phyloP scores from a whole-genome alignment of 1,139 yeast species.

The Sugiyamaella sp. region DNA sequence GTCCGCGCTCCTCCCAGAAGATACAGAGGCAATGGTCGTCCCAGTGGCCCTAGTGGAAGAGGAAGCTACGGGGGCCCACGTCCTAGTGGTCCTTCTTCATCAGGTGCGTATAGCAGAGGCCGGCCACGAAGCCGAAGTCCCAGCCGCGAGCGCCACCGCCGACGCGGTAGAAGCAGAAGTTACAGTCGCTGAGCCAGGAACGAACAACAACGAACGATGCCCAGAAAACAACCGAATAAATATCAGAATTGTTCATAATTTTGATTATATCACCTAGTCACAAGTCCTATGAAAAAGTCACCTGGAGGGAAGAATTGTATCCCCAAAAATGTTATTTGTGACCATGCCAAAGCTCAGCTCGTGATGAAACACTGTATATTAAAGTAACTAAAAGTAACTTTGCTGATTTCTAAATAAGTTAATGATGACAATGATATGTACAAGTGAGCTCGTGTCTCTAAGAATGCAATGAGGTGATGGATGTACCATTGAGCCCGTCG shows the following conservation, averaged over 20 bases:
- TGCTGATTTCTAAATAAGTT: neutral
- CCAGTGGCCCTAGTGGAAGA: constrained; percentile 14
- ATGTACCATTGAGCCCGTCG: constrained; percentile 1
- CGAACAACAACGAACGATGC: neutral
- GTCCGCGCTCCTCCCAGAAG: constrained; percentile 22
- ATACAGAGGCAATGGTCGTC: constrained; percentile 13
- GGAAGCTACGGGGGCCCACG: constrained; percentile 16
- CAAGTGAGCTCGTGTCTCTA: constrained; percentile 1
- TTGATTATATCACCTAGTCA: too few species aligned
- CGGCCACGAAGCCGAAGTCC: constrained; percentile 12
- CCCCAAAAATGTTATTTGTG: too few species aligned
- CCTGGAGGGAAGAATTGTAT: too few species aligned
- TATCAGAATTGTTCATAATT: too few species aligned
- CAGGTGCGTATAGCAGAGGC: neutral
- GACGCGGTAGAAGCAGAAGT: constrained; percentile 9
- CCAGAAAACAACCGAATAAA: too few species aligned
- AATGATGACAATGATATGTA: constrained; percentile 11
- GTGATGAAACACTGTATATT: too few species aligned
- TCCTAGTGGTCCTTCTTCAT: neutral
- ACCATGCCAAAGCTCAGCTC: too few species aligned
- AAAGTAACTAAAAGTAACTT: neutral
- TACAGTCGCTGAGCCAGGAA: constrained; percentile 1
- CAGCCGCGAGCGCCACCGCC: constrained; percentile 2
- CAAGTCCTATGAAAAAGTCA: too few species aligned
- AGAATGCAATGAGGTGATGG: neutral